These are phyloP conservation scores for Penicillium concentricum DNA, from an alignment of 2,329 filamentous ascomycete genomes.

Conservation along the genomic window DNA sequence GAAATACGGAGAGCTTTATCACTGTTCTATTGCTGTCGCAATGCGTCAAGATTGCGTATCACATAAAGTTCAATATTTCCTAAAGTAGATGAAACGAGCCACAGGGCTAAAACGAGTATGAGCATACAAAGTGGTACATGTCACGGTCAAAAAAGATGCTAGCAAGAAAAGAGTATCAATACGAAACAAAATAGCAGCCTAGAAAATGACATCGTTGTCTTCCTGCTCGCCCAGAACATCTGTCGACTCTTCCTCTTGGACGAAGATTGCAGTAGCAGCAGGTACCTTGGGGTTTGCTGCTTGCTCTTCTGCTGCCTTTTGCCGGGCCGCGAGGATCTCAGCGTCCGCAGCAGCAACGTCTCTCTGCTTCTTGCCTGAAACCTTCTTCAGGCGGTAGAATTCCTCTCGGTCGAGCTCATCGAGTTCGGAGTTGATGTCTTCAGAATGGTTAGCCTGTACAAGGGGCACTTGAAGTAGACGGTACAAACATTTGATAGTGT, in stretches of 20 bases:
- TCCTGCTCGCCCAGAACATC: constrained; percentile 75
- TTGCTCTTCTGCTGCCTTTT: constrained; percentile 52
- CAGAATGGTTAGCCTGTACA: constrained; percentile 1
- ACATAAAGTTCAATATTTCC: constrained; percentile 11
- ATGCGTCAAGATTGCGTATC: constrained; percentile 4
- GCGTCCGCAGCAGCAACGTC: constrained; percentile 71
- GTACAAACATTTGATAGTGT: constrained; percentile 87
- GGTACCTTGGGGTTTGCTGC: constrained; percentile 46
- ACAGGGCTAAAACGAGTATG: constrained; percentile 1
- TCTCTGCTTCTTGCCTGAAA: constrained; percentile 78
- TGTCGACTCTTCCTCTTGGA: constrained; percentile 46
- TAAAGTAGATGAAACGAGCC: constrained; percentile 5
- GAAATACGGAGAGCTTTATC: constrained; percentile 15
- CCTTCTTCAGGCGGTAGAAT: constrained; percentile 97
- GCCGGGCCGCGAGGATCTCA: constrained; percentile 63
- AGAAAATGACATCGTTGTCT: constrained; percentile 86
- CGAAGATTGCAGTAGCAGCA: constrained; percentile 36
- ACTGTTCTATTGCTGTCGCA: background rate
- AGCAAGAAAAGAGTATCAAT: constrained; percentile 18
- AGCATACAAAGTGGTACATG: constrained; percentile 15
- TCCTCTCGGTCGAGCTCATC: constrained; percentile 97
- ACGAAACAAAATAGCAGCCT: constrained; percentile 24
- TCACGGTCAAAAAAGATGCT: constrained; percentile 4
- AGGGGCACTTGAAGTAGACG: background rate
- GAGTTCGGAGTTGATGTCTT: constrained; percentile 95